Conservation (phyloP, 805 yeast species). For the Barnettozyma sp. region DNA sequence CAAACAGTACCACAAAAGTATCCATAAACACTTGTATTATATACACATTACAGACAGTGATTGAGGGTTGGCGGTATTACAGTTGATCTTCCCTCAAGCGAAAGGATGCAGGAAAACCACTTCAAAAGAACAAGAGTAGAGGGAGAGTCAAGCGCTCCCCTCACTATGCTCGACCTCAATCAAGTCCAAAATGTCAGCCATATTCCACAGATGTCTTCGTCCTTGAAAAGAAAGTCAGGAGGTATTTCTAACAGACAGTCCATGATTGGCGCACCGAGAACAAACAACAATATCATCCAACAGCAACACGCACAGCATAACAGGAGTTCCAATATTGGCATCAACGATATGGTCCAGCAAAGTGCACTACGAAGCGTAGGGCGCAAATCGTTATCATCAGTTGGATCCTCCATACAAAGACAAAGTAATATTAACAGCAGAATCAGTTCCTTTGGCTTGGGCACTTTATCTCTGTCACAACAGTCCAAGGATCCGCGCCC, state of each 20-base stretch:
- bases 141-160: conserved; percentile 16
- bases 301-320: no score
- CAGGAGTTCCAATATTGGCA: conserved; percentile 21
- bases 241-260: conserved; percentile 25
- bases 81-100: background rate
- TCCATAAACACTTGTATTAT: no score
- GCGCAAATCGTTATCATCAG: conserved; percentile 20
- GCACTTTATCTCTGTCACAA: conserved; percentile 19
- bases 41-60: no score
- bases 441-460: conserved; percentile 22
- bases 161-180: conserved; percentile 22
- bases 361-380: conserved; percentile 19
- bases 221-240: conserved; percentile 19
- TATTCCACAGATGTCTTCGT: conserved; percentile 23
- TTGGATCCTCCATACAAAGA: conserved; percentile 10
- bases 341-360: conserved; percentile 24
- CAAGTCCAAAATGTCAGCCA: conserved; percentile 22
- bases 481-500: conserved; percentile 63
- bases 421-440: conserved; percentile 13
- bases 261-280: conserved; percentile 26
- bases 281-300: conserved; percentile 14
- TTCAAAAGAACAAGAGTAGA: conserved; percentile 17
- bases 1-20: no score
- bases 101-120: conserved; percentile 23
- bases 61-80: conserved; percentile 1